Percentiles rank a stretch among this genome's conserved stretches.
Evolutionary conservation across 2,329 filamentous ascomycete genomes (phyloP).

Genomic region (Paecilomyces sp.): DNA sequence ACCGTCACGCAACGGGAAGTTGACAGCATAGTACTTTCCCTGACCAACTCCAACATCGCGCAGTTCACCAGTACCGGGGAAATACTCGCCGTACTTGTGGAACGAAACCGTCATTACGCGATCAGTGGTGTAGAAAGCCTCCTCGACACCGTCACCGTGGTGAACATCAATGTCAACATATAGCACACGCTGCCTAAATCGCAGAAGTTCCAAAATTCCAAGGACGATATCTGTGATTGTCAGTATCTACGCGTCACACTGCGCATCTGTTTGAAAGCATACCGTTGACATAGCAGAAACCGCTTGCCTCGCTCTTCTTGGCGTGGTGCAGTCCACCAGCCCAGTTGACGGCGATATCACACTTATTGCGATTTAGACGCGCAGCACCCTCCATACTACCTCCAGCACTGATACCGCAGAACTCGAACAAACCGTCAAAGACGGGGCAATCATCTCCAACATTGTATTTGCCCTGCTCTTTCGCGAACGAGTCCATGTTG

Average conservation of each 20-base stretch:
- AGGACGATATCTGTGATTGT: constrained; percentile 53
- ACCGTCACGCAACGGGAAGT: constrained; percentile 62
- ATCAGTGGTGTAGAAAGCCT: constrained; percentile 65
- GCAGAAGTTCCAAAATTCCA: constrained; percentile 57
- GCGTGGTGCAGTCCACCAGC: constrained; percentile 94
- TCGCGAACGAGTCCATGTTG: constrained; percentile 90
- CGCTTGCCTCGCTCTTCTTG: constrained; percentile 88
- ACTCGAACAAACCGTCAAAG: constrained; percentile 64
- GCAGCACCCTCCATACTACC: constrained; percentile 65
- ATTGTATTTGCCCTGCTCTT: constrained; percentile 78
- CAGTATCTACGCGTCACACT: constrained; percentile 5
- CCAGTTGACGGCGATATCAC: constrained; percentile 71
- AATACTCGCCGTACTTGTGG: constrained; percentile 68
- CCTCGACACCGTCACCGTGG: constrained; percentile 62
- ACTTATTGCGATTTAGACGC: constrained; percentile 60
- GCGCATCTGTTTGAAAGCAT: constrained; percentile 6
- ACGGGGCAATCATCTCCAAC: constrained; percentile 60
- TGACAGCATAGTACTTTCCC: constrained; percentile 62
- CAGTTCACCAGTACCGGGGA: constrained; percentile 62
- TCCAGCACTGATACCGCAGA: constrained; percentile 63
- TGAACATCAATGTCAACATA: constrained; percentile 64
- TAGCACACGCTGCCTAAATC: constrained; percentile 57
- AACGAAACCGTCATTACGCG: constrained; percentile 66
- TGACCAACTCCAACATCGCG: constrained; percentile 61
- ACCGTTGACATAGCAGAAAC: constrained; percentile 97